Evolutionary conservation across 345 rosid genomes (phyloP).

Genomic region (Zanthoxylum bungeanum): DNA sequence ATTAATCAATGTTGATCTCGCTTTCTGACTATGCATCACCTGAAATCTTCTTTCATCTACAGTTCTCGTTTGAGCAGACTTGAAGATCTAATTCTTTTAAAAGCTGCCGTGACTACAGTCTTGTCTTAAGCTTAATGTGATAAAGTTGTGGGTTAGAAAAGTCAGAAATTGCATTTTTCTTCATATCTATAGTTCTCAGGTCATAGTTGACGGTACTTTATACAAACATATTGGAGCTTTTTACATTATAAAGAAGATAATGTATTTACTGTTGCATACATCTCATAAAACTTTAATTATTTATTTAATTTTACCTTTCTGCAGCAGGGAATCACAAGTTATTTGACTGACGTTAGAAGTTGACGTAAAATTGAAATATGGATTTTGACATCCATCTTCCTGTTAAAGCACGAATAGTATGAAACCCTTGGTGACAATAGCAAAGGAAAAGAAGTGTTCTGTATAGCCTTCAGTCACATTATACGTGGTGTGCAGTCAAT

Average conservation of each 20-base stretch:
- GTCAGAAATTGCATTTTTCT: background rate
- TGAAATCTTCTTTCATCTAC: background rate
- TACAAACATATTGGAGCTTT: background rate
- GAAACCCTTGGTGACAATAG: background rate
- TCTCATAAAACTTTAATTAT: background rate
- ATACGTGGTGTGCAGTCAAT: constrained; percentile 3
- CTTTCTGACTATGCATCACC: background rate
- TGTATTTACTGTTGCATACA: background rate
- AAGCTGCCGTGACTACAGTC: background rate
- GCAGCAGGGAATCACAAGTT: constrained; percentile 19
- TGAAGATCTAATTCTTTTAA: background rate
- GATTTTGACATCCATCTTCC: background rate
- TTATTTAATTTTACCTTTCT: background rate
- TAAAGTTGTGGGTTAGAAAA: background rate
- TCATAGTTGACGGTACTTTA: background rate
- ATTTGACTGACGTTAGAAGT: background rate
- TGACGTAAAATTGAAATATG: background rate
- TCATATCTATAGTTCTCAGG: background rate
- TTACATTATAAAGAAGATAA: background rate
- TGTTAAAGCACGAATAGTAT: background rate
- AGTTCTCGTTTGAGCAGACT: background rate
- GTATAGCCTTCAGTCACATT: background rate
- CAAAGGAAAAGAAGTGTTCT: constrained; percentile 7
- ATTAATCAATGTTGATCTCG: background rate
- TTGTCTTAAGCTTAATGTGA: background rate